A percentile compares a stretch with the other conserved stretches of the same genome.
Evolutionary conservation across 129 eudicot genomes (phyloP).

Genomic region (Smallanthus sonchifolius): DNA sequence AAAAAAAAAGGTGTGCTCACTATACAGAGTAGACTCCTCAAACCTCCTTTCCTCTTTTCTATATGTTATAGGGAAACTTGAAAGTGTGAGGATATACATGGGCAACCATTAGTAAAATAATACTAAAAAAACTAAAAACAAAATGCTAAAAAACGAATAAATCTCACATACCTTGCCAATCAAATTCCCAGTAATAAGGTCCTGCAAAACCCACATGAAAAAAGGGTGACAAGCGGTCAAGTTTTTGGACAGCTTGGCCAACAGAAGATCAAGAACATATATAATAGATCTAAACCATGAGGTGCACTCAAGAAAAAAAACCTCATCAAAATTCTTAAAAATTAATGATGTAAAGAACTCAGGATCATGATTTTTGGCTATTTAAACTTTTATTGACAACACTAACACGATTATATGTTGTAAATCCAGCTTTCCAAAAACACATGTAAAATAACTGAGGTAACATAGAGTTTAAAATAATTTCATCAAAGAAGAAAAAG

Average conservation of each 20-base stretch:
- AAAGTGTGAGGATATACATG: not conserved
- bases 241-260: not conserved
- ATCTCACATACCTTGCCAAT: conserved; percentile 21
- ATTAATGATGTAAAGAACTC: not conserved
- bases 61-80: not conserved
- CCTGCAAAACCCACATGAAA: conserved; percentile 10
- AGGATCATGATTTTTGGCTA: not conserved
- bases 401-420: not conserved
- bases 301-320: not conserved
- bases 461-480: not conserved
- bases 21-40: not conserved
- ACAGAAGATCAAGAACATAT: not conserved
- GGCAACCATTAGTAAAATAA: not conserved
- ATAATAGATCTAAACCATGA: not conserved
- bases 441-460: not conserved
- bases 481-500: not conserved
- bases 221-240: conserved; percentile 5
- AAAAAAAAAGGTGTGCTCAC: not conserved
- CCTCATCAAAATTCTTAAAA: not conserved
- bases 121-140: not conserved
- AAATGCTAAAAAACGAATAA: conserved; percentile 12
- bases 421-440: not conserved
- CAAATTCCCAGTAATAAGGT: conserved; percentile 5
- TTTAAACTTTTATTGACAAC: not conserved
- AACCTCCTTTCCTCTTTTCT: conserved; percentile 1